Percentiles rank a stretch among this genome's conserved stretches.
phyloP scores from a whole-genome alignment of 1,284 basidiomycete genomes.

The Stereum hirsutum region DNA sequence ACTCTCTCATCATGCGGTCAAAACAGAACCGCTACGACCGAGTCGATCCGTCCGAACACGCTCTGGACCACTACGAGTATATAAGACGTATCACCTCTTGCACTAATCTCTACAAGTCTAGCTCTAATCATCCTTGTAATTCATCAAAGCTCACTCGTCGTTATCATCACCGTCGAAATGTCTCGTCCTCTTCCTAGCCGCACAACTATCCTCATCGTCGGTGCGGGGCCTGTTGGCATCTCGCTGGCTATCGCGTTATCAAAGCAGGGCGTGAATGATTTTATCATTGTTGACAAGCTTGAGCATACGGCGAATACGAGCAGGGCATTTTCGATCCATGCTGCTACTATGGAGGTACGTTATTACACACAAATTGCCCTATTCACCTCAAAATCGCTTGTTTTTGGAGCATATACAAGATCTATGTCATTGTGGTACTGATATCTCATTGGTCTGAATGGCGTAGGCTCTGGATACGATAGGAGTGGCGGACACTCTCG shows the following conservation, averaged over 20 bases:
- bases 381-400: too few relatives aligned
- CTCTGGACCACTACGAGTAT: too few relatives aligned
- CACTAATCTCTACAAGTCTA: too few relatives aligned
- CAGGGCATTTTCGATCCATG: conserved; percentile 20
- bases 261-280: conserved; percentile 31
- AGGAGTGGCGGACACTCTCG: conserved; percentile 30
- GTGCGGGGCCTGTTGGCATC: conserved; percentile 37
- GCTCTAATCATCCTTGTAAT: too few relatives aligned
- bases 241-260: conserved; percentile 32
- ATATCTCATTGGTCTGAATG: too few relatives aligned
- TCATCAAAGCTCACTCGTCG: too few relatives aligned
- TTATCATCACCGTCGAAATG: too few relatives aligned
- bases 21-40: too few relatives aligned
- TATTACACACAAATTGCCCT: too few relatives aligned
- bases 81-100: too few relatives aligned
- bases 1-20: too few relatives aligned
- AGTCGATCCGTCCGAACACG: too few relatives aligned
- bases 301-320: conserved; percentile 16
- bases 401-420: neutral
- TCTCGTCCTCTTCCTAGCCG: conserved; percentile 20
- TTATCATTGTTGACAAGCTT: conserved; percentile 37
- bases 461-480: conserved; percentile 42
- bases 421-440: neutral
- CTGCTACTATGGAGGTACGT: conserved; percentile 22
- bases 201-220: conserved; percentile 34